Conservation (phyloP, 1,284 basidiomycete genomes). For the Heterobasidion occidentale region DNA sequence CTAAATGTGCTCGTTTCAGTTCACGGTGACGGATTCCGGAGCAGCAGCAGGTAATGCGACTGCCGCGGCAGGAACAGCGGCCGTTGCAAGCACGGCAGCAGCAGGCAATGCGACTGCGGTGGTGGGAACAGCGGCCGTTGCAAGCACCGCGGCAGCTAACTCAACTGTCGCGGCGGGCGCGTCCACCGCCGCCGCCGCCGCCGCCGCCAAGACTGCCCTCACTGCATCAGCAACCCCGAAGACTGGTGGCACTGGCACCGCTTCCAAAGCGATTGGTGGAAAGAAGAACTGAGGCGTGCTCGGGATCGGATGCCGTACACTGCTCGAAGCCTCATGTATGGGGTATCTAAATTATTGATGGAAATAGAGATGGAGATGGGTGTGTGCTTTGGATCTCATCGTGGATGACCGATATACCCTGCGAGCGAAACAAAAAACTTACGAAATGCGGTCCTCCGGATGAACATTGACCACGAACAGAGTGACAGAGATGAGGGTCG, state of each 20-base stretch:
- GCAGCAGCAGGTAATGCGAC: background rate
- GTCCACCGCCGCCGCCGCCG: background rate
- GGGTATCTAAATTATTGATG: too few species aligned
- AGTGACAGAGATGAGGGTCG: too few species aligned
- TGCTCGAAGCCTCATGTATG: too few species aligned
- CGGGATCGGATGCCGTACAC: too few species aligned
- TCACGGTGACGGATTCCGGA: conserved; percentile 7
- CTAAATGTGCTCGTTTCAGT: conserved; percentile 1
- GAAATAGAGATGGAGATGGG: too few species aligned
- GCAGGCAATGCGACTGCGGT: background rate
- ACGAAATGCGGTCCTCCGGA: too few species aligned
- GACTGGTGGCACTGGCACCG: background rate
- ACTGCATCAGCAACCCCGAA: background rate
- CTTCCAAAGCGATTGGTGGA: background rate
- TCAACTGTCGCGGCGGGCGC: too few species aligned
- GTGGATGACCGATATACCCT: too few species aligned
- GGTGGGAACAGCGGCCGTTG: background rate
- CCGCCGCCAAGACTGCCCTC: background rate
- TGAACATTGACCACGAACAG: too few species aligned
- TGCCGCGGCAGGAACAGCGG: background rate
- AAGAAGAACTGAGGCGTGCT: background rate
- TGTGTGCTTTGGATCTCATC: too few species aligned
- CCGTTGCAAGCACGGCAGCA: background rate
- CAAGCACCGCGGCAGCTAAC: background rate
- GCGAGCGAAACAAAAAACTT: too few species aligned